These are phyloP conservation scores for Vachellia pachyceras DNA, from an alignment of 306 rosid species.

Conservation along the genomic window DNA sequence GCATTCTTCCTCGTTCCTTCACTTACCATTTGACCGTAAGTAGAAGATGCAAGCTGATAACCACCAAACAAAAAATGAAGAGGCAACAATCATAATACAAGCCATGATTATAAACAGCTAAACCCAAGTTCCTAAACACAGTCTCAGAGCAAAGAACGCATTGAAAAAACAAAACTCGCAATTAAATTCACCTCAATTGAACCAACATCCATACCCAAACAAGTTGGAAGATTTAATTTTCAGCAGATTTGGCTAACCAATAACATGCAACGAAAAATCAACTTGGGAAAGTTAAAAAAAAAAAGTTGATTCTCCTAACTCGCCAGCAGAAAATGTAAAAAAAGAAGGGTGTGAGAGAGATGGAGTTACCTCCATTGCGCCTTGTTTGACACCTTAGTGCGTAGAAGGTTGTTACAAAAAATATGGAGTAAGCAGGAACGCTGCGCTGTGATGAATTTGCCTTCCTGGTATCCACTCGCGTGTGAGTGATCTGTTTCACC, in stretches of 20 bases:
- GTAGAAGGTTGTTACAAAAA: background rate
- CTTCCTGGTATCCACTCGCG: too few species aligned
- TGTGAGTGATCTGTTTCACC: too few species aligned
- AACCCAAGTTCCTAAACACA: background rate
- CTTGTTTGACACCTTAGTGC: background rate
- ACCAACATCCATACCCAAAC: background rate
- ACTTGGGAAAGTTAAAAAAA: background rate
- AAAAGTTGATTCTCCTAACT: background rate
- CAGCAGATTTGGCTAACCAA: background rate
- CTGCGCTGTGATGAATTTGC: background rate
- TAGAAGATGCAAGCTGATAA: constrained; percentile 53
- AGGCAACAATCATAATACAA: background rate
- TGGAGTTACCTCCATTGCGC: constrained; percentile 11
- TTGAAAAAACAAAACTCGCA: background rate
- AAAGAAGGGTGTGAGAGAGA: background rate
- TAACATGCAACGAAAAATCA: background rate
- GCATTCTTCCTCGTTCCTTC: constrained; percentile 46
- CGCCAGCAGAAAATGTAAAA: background rate
- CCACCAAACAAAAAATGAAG: background rate
- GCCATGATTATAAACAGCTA: background rate
- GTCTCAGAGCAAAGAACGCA: background rate
- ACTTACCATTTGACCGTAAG: constrained; percentile 38
- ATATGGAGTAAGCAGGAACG: background rate
- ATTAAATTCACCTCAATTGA: background rate
- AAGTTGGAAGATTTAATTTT: background rate